phyloP scores from a whole-genome alignment of 2,329 filamentous ascomycete species.

The Exophiala sideris region DNA sequence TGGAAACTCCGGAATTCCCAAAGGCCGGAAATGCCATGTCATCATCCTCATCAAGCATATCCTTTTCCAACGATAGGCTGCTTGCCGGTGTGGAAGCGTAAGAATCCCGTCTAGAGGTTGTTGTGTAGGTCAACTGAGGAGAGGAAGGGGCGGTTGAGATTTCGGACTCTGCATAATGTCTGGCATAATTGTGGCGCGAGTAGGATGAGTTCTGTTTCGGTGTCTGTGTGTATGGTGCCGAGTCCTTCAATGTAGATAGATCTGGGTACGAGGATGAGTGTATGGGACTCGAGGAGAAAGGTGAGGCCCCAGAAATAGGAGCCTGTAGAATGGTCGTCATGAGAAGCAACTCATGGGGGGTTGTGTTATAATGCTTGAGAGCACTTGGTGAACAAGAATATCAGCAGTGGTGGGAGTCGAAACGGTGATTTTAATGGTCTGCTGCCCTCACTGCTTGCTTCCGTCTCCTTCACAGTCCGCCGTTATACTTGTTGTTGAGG shows the following conservation, averaged over 20 bases:
- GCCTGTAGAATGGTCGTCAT: constrained; percentile 38
- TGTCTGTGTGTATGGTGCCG: constrained; percentile 16
- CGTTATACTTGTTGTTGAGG: too few relatives aligned
- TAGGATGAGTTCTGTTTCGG: constrained; percentile 13
- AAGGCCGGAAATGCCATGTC: constrained; percentile 47
- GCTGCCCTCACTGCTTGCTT: too few relatives aligned
- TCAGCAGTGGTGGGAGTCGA: too few relatives aligned
- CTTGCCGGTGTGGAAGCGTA: constrained; percentile 39
- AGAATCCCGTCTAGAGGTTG: constrained; percentile 32
- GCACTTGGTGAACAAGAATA: too few relatives aligned
- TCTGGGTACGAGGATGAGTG: constrained; percentile 28
- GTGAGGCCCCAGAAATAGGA: constrained; percentile 33
- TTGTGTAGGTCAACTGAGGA: constrained; percentile 34
- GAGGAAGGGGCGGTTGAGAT: constrained; percentile 39
- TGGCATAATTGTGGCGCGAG: constrained; percentile 19
- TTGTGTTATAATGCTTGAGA: neutral
- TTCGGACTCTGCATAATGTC: constrained; percentile 31
- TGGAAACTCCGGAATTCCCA: constrained; percentile 18
- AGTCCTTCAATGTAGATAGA: constrained; percentile 18
- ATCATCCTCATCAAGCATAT: constrained; percentile 29
- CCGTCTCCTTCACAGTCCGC: too few relatives aligned
- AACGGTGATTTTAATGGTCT: neutral
- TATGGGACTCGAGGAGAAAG: constrained; percentile 33
- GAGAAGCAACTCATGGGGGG: constrained; percentile 16
- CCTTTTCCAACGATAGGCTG: constrained; percentile 36